Percentiles rank a stretch among this genome's conserved stretches.
Conservation (phyloP, 2,329 filamentous ascomycete species). For the Sporothrix brunneoviolacea region DNA sequence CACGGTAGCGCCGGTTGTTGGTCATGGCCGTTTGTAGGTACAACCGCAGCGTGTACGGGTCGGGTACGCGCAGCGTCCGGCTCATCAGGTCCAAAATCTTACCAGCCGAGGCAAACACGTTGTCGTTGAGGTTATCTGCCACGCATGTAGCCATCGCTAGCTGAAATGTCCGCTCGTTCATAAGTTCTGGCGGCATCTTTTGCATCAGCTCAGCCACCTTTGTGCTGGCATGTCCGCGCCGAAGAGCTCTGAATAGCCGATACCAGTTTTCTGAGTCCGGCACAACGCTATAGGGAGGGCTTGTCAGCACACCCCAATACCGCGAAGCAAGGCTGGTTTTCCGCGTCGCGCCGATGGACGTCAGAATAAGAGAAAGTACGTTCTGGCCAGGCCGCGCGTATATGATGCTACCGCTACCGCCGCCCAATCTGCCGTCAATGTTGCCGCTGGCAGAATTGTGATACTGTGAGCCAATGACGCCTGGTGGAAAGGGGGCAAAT, state of each 20-base stretch:
- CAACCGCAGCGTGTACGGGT: slow-evolving; percentile 43
- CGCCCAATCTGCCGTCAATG: not conserved
- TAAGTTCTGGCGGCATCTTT: slow-evolving; percentile 40
- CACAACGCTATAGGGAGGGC: slow-evolving; percentile 48
- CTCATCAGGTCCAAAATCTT: slow-evolving; percentile 60
- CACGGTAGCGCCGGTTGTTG: slow-evolving; percentile 35
- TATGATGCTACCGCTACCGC: not conserved
- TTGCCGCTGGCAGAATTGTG: not conserved
- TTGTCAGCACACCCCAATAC: slow-evolving; percentile 73
- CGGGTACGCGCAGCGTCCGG: slow-evolving; percentile 35
- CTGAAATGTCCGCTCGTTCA: slow-evolving; percentile 53
- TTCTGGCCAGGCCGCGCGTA: slow-evolving; percentile 45
- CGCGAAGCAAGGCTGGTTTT: slow-evolving; percentile 55
- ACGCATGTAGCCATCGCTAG: slow-evolving; percentile 68
- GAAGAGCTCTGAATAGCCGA: slow-evolving; percentile 60
- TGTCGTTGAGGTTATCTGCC: slow-evolving; percentile 69
- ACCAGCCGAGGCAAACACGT: slow-evolving; percentile 58
- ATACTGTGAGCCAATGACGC: not conserved
- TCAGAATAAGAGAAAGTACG: slow-evolving; percentile 62
- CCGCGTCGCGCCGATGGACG: slow-evolving; percentile 54
- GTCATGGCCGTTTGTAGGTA: slow-evolving; percentile 53
- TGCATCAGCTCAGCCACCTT: slow-evolving; percentile 54
- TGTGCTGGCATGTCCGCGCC: slow-evolving; percentile 57
- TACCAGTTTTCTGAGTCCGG: slow-evolving; percentile 70
- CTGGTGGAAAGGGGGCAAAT: not conserved